Evolutionary conservation across 2,329 filamentous ascomycete genomes (phyloP), one percentile per base, ranked within the genome.

Genomic region (Apiospora pterosperma): DNA sequence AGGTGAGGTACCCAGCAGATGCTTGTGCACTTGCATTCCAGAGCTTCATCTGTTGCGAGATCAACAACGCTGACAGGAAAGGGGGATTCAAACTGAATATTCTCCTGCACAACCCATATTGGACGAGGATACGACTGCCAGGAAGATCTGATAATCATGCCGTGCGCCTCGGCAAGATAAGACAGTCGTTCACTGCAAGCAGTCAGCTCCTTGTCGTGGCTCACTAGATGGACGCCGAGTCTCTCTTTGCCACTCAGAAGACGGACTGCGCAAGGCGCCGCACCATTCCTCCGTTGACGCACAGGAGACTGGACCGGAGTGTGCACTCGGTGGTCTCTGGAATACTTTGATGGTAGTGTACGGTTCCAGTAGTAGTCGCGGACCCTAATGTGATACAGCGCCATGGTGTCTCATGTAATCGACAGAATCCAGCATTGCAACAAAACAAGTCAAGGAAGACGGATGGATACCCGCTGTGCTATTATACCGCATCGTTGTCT

Each of bases 1-100:
- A 64, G 61, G 34, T 64, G 65, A 16, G 73, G 72, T 7, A 74
- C 68, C 73, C 73, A 75, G 65, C 71, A 74, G 28, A 75, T 65
- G 1, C 62, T 59, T 1, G 65, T 14, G 28, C 71, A 68, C 8
- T 69, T 28, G 14, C 65, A 63, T 1, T 52, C 61, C 2, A 48
- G 65, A 12, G 25, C 62, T 21, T 71, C 52, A 19, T 68, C 68
- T 2, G 65, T 67, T 8, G 16, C 64, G 19, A 74, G 36, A 44
- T 72, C 71, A 12, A 73, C 66, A n/a, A 71, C 62, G 41, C 63
- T 48, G 5, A 69, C 62, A 19, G 31, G 44, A 52, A 55, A 64
- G 10, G 63, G 63, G 28, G 21, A 8, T 31, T 62, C 41, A 19
- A 48, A 23, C 11, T 31, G 36, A 23, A 61, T n/a, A 3, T 61